phyloP scores from a whole-genome alignment of 2,329 filamentous ascomycete species.

The Hymenoscyphus linearis region DNA sequence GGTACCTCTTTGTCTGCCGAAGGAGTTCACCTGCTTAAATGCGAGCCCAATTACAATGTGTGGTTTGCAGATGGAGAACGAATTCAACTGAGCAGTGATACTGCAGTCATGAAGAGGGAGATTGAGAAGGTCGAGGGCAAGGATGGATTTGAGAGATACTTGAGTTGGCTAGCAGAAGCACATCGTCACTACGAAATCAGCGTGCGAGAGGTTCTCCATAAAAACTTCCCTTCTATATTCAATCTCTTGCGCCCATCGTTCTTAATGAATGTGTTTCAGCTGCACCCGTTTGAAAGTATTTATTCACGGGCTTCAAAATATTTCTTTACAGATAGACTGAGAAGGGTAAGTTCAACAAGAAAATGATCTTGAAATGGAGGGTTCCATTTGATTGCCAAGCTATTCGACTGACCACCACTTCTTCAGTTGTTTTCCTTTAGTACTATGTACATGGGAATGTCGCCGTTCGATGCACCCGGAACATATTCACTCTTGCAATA shows the following conservation, averaged over 20 bases:
- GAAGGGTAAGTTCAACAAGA: constrained; percentile 39
- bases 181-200: constrained; percentile 67
- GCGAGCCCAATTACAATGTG: constrained; percentile 70
- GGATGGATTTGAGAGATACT: constrained; percentile 64
- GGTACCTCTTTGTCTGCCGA: constrained; percentile 60
- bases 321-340: constrained; percentile 63
- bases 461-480: constrained; percentile 67
- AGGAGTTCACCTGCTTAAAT: constrained; percentile 64
- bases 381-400: background rate
- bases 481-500: constrained; percentile 72
- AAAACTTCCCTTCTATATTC: constrained; percentile 58
- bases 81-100: constrained; percentile 62
- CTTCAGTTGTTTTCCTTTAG: constrained; percentile 62
- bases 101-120: constrained; percentile 64
- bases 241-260: constrained; percentile 56
- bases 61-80: constrained; percentile 64
- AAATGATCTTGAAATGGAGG: background rate
- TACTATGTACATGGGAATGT: constrained; percentile 82
- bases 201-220: constrained; percentile 58
- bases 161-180: constrained; percentile 60
- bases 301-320: constrained; percentile 61
- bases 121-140: constrained; percentile 70
- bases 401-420: background rate
- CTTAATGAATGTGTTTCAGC: constrained; percentile 48
- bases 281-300: constrained; percentile 69